phyloP scores from a whole-genome alignment of 2,329 filamentous ascomycete species.

The Hypoxylon sp. region DNA sequence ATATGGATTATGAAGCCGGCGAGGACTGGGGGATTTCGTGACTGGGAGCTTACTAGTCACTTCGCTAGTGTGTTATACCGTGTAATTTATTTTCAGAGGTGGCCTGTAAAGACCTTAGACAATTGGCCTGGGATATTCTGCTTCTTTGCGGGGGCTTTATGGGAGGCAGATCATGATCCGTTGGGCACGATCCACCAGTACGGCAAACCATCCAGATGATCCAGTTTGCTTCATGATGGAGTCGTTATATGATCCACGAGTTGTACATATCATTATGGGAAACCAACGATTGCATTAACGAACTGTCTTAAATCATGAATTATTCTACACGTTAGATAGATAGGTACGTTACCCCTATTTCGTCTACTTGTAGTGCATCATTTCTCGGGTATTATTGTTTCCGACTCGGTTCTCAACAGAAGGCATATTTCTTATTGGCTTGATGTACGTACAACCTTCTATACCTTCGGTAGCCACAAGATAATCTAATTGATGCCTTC shows the following conservation, averaged over 20 bases:
- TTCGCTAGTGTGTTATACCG: neutral
- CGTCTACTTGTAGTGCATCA: neutral
- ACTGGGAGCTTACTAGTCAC: slow-evolving; percentile 10
- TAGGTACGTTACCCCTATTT: neutral
- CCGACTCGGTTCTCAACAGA: neutral
- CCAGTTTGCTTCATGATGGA: neutral
- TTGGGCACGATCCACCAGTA: neutral
- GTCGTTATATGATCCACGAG: neutral
- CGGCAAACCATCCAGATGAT: neutral
- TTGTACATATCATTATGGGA: neutral
- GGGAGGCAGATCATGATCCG: neutral
- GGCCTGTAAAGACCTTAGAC: neutral
- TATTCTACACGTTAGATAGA: neutral
- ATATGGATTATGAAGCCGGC: slow-evolving; percentile 53
- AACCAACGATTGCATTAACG: neutral
- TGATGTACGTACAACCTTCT: neutral
- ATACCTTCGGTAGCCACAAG: neutral
- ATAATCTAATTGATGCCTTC: neutral
- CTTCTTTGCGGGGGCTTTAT: neutral
- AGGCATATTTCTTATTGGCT: neutral
- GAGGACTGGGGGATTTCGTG: slow-evolving; percentile 47
- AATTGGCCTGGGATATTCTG: neutral
- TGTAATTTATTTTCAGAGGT: slow-evolving; percentile 4
- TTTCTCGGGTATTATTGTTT: neutral
- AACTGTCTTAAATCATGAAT: neutral